phyloP scores from a whole-genome alignment of 2,329 filamentous ascomycete species.

The Harringtonia aguacate region DNA sequence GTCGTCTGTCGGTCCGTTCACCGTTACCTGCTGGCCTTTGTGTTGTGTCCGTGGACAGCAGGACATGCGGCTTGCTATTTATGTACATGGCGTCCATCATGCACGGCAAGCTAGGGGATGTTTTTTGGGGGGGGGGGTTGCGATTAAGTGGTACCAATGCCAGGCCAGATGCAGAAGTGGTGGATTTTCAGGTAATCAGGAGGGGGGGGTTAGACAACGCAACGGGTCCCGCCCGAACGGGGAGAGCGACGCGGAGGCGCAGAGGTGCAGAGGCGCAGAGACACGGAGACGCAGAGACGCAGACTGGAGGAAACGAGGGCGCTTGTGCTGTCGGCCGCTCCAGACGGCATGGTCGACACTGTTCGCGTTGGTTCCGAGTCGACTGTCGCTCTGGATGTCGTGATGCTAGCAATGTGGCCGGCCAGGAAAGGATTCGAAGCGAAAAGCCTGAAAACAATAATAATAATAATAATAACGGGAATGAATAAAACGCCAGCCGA shows the following conservation, averaged over 20 bases:
- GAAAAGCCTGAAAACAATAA: no score
- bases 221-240: constrained; percentile 6
- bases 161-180: constrained; percentile 9
- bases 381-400: no score
- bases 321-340: no score
- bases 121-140: constrained; percentile 6
- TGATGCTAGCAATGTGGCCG: no score
- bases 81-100: constrained; percentile 13
- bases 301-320: no score
- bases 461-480: no score
- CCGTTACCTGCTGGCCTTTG: not conserved
- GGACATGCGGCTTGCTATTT: constrained; percentile 14
- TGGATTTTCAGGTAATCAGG: not conserved
- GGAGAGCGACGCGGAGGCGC: not conserved
- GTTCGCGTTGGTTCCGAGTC: no score
- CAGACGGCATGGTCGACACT: no score
- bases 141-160: constrained; percentile 13
- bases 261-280: no score
- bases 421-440: no score
- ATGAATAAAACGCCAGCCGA: no score
- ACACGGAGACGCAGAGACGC: not conserved
- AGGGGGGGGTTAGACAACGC: constrained; percentile 6
- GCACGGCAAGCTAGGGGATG: constrained; percentile 4
- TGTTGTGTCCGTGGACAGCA: constrained; percentile 4
- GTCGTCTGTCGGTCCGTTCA: constrained; percentile 3